Evolutionary conservation across 2,329 filamentous ascomycete species (phyloP).

Genomic region (Ramularia collo-cygni): DNA sequence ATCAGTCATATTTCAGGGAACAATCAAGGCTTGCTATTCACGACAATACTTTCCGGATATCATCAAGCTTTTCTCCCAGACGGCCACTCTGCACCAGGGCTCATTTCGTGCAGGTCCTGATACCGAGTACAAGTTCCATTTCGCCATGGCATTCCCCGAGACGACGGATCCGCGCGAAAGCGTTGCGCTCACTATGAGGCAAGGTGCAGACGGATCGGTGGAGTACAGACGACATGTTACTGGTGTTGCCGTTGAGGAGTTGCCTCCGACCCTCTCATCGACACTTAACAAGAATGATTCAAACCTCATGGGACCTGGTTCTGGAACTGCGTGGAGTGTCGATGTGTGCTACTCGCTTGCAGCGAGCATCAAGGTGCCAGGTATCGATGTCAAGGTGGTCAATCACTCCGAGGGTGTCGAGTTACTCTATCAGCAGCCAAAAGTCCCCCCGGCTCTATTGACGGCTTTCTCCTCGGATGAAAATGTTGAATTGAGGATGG

Average conservation of each 20-base stretch:
- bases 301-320: conserved; percentile 1
- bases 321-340: not conserved
- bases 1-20: conserved; percentile 6
- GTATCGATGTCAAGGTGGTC: conserved; percentile 10
- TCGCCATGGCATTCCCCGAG: conserved; percentile 9
- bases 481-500: conserved; percentile 1
- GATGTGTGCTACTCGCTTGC: conserved; percentile 3
- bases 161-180: conserved; percentile 5
- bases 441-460: conserved; percentile 5
- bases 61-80: conserved; percentile 5
- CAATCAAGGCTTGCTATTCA: conserved; percentile 2
- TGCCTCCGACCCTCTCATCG: conserved; percentile 9
- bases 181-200: conserved; percentile 3
- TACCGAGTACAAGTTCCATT: conserved; percentile 8
- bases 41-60: conserved; percentile 1
- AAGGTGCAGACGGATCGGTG: conserved; percentile 9
- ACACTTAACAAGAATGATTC: conserved; percentile 1
- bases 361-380: conserved; percentile 9
- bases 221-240: conserved; percentile 4
- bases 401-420: conserved; percentile 4
- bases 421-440: conserved; percentile 13
- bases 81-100: conserved; percentile 6
- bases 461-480: conserved; percentile 5
- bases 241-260: conserved; percentile 2
- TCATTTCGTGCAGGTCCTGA: conserved; percentile 9